phyloP scores from a whole-genome alignment of 768 basidiomycete species.

The Dentipellis fragilis region DNA sequence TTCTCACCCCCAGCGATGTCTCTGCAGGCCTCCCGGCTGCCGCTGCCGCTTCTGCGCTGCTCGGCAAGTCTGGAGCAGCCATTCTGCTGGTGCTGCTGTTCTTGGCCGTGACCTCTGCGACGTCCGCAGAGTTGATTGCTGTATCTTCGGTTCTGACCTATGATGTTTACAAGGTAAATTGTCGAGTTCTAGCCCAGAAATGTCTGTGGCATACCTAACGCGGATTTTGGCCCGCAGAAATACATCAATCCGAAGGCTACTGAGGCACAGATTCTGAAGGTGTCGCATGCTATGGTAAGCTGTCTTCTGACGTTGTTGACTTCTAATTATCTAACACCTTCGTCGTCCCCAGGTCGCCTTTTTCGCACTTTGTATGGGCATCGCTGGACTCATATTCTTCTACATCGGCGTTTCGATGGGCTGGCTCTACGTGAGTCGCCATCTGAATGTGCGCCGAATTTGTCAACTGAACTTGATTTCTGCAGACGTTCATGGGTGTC shows the following conservation, averaged over 20 bases:
- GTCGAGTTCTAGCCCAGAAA: not conserved
- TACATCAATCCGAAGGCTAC: constrained; percentile 81
- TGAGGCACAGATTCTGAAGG: constrained; percentile 56
- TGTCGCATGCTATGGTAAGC: constrained; percentile 56
- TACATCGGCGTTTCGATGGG: constrained; percentile 91
- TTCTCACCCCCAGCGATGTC: constrained; percentile 52
- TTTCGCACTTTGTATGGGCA: constrained; percentile 69
- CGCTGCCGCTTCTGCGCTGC: constrained; percentile 71
- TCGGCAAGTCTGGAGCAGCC: constrained; percentile 72
- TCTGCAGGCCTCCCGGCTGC: constrained; percentile 84
- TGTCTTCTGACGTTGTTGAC: constrained; percentile 6
- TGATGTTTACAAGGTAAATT: constrained; percentile 66
- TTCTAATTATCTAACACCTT: not conserved
- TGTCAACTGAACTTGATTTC: not conserved
- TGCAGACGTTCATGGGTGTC: constrained; percentile 80
- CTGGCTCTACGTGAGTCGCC: constrained; percentile 70
- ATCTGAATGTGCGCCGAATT: not conserved
- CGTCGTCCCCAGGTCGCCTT: constrained; percentile 38
- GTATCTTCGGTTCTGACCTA: constrained; percentile 79
- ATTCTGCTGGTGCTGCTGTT: constrained; percentile 76
- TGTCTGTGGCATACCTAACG: not conserved
- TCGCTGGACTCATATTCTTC: constrained; percentile 80
- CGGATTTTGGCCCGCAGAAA: constrained; percentile 24
- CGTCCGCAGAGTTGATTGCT: constrained; percentile 86
- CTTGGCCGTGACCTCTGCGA: constrained; percentile 79